Conservation (phyloP, 2,329 filamentous ascomycete species). For the Ilyonectria sp. region DNA sequence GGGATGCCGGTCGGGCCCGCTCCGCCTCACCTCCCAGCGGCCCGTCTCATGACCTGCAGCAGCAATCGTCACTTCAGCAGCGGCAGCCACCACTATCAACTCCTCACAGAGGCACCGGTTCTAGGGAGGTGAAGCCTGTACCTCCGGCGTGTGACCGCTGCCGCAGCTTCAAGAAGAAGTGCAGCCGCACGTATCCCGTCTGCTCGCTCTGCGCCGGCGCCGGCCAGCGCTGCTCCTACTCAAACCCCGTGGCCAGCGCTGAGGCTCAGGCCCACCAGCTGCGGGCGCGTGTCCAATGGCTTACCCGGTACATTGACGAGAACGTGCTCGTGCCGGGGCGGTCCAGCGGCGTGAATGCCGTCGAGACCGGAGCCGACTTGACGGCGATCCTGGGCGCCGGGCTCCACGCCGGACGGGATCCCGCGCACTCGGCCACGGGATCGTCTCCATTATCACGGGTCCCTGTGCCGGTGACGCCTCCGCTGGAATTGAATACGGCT, state of each 20-base stretch:
- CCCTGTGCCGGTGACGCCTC: conserved; percentile 36
- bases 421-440: conserved; percentile 19
- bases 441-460: conserved; percentile 34
- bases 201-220: conserved; percentile 58
- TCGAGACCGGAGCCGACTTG: conserved; percentile 57
- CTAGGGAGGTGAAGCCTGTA: conserved; percentile 28
- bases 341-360: conserved; percentile 48
- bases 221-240: conserved; percentile 56
- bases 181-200: conserved; percentile 58
- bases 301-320: conserved; percentile 56
- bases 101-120: background rate
- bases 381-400: conserved; percentile 27
- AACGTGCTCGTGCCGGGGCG: conserved; percentile 43
- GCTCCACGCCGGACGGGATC: conserved; percentile 5
- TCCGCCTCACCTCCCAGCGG: conserved; percentile 46
- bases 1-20: conserved; percentile 43
- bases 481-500: conserved; percentile 26
- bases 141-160: conserved; percentile 58
- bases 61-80: conserved; percentile 26
- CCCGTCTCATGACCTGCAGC: conserved; percentile 36
- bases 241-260: conserved; percentile 51
- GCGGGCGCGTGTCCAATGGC: conserved; percentile 58
- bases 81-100: conserved; percentile 4
- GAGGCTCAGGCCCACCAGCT: conserved; percentile 55
- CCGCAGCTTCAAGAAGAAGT: conserved; percentile 63